Percentiles rank a stretch among this genome's conserved stretches.
Conservation (phyloP, 805 yeast species). For the Starmerella apicola region DNA sequence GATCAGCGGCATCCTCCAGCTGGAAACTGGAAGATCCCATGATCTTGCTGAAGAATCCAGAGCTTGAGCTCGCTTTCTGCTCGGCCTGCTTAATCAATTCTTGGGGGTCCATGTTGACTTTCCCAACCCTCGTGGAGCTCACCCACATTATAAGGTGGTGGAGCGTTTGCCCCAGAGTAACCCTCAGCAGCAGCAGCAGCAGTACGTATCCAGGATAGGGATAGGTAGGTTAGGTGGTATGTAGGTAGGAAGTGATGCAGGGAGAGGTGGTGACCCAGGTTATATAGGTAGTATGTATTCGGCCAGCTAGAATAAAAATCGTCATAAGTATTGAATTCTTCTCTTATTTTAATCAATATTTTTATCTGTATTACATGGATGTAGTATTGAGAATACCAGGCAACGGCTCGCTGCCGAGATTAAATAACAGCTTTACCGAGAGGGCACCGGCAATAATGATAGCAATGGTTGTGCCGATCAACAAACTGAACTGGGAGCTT, state of each 20-base stretch:
- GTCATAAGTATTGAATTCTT: too few species aligned
- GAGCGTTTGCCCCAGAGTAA: too few species aligned
- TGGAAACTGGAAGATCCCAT: conserved; percentile 51
- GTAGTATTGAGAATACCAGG: conserved; percentile 46
- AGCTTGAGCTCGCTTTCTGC: conserved; percentile 53
- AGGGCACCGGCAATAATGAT: conserved; percentile 41
- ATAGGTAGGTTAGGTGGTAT: too few species aligned
- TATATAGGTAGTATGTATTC: too few species aligned
- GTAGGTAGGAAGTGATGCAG: too few species aligned
- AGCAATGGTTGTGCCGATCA: conserved; percentile 53
- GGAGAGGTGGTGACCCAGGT: too few species aligned
- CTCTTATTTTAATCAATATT: too few species aligned
- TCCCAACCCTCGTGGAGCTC: neutral
- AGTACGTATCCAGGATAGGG: too few species aligned
- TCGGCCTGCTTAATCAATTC: conserved; percentile 42
- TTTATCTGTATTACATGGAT: too few species aligned
- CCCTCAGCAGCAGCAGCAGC: too few species aligned
- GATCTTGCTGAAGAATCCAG: conserved; percentile 37
- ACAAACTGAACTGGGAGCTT: conserved; percentile 50
- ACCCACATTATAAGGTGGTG: neutral
- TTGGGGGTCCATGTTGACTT: conserved; percentile 23
- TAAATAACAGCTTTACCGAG: conserved; percentile 33
- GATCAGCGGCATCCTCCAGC: conserved; percentile 84
- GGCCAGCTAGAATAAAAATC: too few species aligned
- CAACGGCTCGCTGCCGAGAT: conserved; percentile 47